Evolutionary conservation across 495 filamentous ascomycete genomes (phyloP).

Genomic region (Xylaria bambusicola): DNA sequence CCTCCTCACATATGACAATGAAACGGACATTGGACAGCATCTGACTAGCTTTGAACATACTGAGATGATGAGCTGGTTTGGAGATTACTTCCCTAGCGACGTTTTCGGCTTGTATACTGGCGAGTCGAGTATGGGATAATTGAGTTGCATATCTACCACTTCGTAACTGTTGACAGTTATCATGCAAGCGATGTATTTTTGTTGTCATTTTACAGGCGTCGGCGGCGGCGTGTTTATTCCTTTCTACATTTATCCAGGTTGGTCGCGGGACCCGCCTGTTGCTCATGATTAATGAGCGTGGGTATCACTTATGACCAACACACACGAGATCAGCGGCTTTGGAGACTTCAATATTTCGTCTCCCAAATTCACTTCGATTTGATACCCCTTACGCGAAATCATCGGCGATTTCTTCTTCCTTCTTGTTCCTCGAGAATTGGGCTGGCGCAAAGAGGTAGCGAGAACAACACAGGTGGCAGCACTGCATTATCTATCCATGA

Average conservation of each 20-base stretch:
- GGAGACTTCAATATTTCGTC: background rate
- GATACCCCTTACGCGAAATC: conserved; percentile 12
- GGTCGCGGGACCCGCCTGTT: background rate
- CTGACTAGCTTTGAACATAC: conserved; percentile 67
- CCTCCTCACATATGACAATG: conserved; percentile 33
- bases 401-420: background rate
- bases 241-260: background rate
- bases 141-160: background rate
- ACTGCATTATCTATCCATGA: conserved; percentile 7
- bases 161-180: background rate
- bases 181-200: conserved; percentile 2
- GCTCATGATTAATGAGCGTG: background rate
- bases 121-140: conserved; percentile 25
- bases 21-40: conserved; percentile 48
- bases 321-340: background rate
- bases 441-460: background rate
- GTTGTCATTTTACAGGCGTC: background rate
- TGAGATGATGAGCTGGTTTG: conserved; percentile 69
- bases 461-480: background rate
- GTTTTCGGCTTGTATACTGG: conserved; percentile 53
- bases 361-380: conserved; percentile 2
- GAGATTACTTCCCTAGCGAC: conserved; percentile 66
- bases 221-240: background rate
- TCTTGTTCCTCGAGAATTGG: background rate
- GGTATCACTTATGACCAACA: background rate